Percentiles rank a stretch among this genome's conserved stretches.
Conservation (phyloP, 164 flowering plant species). For the grape (Vitis vinifera) region ASM3070453v1 NC_081819.1:14575001-14575500, state of each 20-base stretch:
- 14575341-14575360: constrained; percentile 56
- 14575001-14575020: too few relatives aligned
- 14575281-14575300: neutral
- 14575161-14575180: neutral
- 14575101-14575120: neutral
- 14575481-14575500: too few relatives aligned
- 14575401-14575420: constrained; percentile 93
- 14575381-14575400: constrained; percentile 95
- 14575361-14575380: constrained; percentile 94
- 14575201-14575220: too few relatives aligned
- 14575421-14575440: constrained; percentile 57
- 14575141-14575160: neutral
- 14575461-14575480: neutral
- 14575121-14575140: neutral
- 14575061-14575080: neutral
- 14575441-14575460: neutral
- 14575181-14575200: too few relatives aligned
- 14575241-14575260: too few relatives aligned
- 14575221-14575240: too few relatives aligned
- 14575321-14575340: constrained; percentile 27
- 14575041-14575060: neutral
- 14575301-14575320: neutral
- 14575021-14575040: too few relatives aligned
- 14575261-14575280: too few relatives aligned
- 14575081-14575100: neutral